Conservation (phyloP, 1,284 basidiomycete species). For the Meira nashicola region DNA sequence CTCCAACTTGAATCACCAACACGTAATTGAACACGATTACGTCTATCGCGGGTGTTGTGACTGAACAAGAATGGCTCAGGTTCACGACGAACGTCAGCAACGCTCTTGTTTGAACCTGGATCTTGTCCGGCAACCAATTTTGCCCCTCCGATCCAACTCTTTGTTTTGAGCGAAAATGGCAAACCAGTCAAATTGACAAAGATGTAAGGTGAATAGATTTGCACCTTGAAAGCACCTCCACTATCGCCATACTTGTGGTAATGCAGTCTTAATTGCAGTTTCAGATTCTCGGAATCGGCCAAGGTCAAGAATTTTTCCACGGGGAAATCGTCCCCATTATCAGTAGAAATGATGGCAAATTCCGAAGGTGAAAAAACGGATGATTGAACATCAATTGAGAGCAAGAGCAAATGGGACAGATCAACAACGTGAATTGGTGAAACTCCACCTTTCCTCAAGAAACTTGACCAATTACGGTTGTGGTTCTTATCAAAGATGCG, state of each 20-base stretch:
- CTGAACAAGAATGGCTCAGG: constrained; percentile 65
- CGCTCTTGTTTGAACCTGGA: constrained; percentile 5
- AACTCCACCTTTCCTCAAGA: constrained; percentile 83
- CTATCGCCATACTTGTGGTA: constrained; percentile 76
- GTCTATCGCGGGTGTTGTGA: constrained; percentile 69
- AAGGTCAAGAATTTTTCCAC: constrained; percentile 70
- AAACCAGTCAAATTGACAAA: constrained; percentile 89
- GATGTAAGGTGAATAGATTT: constrained; percentile 89
- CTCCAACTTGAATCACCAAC: constrained; percentile 89
- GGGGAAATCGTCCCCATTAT: constrained; percentile 84
- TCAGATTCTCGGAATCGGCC: constrained; percentile 70
- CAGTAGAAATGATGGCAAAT: constrained; percentile 94
- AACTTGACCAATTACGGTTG: constrained; percentile 76
- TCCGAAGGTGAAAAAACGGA: constrained; percentile 92
- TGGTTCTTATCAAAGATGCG: constrained; percentile 91
- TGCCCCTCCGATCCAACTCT: constrained; percentile 67
- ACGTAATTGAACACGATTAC: constrained; percentile 78
- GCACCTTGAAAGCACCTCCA: constrained; percentile 96
- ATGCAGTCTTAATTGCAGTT: constrained; percentile 76
- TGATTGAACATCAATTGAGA: constrained; percentile 77
- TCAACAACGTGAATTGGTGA: constrained; percentile 98
- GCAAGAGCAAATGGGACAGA: constrained; percentile 82
- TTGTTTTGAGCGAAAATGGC: constrained; percentile 72
- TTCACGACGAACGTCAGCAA: constrained; percentile 52
- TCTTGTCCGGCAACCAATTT: constrained; percentile 79